A percentile compares a stretch with the other conserved stretches of the same genome.
phyloP scores from a whole-genome alignment of 768 basidiomycete genomes.

The Tylopilus sp. region DNA sequence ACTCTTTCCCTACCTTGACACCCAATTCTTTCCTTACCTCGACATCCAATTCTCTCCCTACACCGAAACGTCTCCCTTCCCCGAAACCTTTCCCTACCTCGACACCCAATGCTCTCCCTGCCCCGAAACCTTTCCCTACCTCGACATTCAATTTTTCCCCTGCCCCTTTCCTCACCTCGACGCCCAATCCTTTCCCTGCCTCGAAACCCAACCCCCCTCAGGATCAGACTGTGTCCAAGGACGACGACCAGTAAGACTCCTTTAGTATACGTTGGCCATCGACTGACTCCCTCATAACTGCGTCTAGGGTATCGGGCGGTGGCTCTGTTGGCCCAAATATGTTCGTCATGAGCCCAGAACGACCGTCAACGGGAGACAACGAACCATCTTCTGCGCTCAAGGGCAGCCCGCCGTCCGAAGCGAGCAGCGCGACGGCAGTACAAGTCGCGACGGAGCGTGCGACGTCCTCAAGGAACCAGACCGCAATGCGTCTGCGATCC shows the following conservation, averaged over 20 bases:
- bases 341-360: slow-evolving; percentile 16
- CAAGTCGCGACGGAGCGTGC: neutral
- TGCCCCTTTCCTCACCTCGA: too few species aligned
- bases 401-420: neutral
- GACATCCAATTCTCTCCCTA: too few species aligned
- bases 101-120: too few species aligned
- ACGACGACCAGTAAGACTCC: slow-evolving; percentile 7
- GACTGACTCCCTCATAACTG: neutral
- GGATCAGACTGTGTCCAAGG: neutral
- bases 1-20: too few species aligned
- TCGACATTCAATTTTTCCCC: too few species aligned
- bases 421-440: slow-evolving; percentile 7
- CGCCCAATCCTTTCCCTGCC: neutral
- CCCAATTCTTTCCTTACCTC: too few species aligned
- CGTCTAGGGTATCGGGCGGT: neutral
- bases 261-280: too few species aligned
- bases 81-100: too few species aligned
- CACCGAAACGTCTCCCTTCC: too few species aligned
- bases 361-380: neutral
- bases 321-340: slow-evolving; percentile 3
- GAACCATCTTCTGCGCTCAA: neutral
- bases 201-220: neutral
- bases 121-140: too few species aligned
- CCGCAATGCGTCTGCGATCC: slow-evolving; percentile 8
- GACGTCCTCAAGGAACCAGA: neutral